Percentiles rank a stretch among this genome's conserved stretches.
phyloP scores from a whole-genome alignment of 75 land plant species.

The Azolla pinnata region DNA sequence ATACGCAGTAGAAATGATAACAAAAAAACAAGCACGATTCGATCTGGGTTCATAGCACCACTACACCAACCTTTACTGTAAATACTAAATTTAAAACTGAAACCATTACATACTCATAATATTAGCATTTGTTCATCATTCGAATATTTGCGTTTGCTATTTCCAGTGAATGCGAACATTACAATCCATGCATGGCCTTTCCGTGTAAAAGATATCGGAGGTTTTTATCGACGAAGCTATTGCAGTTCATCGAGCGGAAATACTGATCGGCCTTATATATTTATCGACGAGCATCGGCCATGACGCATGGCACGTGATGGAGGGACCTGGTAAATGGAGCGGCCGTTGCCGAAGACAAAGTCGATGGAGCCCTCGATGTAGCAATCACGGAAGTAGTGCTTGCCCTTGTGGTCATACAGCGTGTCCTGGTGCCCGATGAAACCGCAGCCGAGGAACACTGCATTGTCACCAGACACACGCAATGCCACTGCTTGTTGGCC shows the following conservation, averaged over 20 bases:
- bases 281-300: neutral
- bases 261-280: neutral
- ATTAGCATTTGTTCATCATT: too few relatives aligned
- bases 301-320: neutral
- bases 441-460: slow-evolving; percentile 44
- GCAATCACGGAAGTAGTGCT: slow-evolving; percentile 60
- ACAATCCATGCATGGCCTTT: too few relatives aligned
- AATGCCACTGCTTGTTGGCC: slow-evolving; percentile 71
- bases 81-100: too few relatives aligned
- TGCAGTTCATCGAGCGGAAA: neutral
- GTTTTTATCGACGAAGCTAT: too few relatives aligned
- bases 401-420: slow-evolving; percentile 54
- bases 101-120: too few relatives aligned
- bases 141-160: too few relatives aligned
- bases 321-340: slow-evolving; percentile 58
- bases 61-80: too few relatives aligned
- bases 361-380: slow-evolving; percentile 71
- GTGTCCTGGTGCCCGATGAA: slow-evolving; percentile 72
- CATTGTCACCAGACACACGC: slow-evolving; percentile 57
- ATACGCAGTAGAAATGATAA: too few relatives aligned
- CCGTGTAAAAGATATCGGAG: too few relatives aligned
- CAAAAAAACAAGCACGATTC: too few relatives aligned
- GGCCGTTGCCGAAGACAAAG: slow-evolving; percentile 67
- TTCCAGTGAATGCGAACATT: too few relatives aligned
- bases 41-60: too few relatives aligned